Conservation (phyloP, 345 rosid species). For the Microthlaspi erraticum region DNA sequence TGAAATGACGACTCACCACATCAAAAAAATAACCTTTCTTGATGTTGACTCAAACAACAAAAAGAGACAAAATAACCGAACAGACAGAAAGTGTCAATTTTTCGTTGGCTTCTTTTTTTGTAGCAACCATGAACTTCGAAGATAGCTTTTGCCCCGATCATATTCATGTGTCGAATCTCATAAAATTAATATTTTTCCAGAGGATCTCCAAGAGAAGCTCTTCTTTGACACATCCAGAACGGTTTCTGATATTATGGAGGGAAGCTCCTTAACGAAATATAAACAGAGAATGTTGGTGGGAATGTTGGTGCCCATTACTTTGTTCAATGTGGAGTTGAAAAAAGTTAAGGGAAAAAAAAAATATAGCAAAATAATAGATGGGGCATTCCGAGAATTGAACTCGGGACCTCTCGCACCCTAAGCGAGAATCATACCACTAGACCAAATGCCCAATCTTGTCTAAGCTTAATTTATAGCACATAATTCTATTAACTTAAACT, state of each 20-base stretch:
- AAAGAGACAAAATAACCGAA: constrained; percentile 12
- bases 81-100: constrained; percentile 9
- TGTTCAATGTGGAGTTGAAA: neutral
- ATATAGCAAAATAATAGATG: too few relatives aligned
- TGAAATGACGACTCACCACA: constrained; percentile 22
- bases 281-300: neutral
- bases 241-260: neutral
- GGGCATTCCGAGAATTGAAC: constrained; percentile 76
- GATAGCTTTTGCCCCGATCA: constrained; percentile 13
- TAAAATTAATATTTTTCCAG: neutral
- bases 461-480: too few relatives aligned
- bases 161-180: neutral
- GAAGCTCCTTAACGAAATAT: neutral
- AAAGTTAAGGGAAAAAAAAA: too few relatives aligned
- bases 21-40: neutral
- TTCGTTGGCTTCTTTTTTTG: neutral
- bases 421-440: constrained; percentile 91
- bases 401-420: constrained; percentile 85
- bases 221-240: neutral
- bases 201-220: neutral
- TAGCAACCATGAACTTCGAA: neutral
- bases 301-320: neutral
- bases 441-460: constrained; percentile 65
- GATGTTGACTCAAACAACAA: constrained; percentile 36
- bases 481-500: too few relatives aligned